Percentiles rank a stretch among this genome's conserved stretches.
phyloP scores from a whole-genome alignment of 129 eudicot genomes.

The Pseudognaphalium luteoalbum region DNA sequence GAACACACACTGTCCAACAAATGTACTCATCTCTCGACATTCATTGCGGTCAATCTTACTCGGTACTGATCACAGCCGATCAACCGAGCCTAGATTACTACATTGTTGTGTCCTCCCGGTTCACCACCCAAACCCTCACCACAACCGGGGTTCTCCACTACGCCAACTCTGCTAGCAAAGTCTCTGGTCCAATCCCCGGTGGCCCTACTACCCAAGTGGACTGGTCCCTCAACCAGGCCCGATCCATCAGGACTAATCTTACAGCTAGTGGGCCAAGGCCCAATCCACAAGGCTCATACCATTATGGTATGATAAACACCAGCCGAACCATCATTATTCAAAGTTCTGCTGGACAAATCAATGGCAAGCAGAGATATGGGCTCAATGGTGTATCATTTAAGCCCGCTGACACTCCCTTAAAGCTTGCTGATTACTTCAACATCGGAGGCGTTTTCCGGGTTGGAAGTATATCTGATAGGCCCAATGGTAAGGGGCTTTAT shows the following conservation, averaged over 20 bases:
- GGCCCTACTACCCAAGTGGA: conserved; percentile 86
- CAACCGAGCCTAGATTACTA: conserved; percentile 68
- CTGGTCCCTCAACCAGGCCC: conserved; percentile 96
- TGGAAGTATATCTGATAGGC: conserved; percentile 66
- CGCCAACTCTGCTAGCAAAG: conserved; percentile 53
- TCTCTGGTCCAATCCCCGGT: conserved; percentile 80
- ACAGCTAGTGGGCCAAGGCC: conserved; percentile 99
- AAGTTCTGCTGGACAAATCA: conserved; percentile 67
- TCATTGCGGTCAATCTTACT: conserved; percentile 87
- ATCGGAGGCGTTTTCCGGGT: conserved; percentile 74
- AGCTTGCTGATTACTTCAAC: conserved; percentile 82
- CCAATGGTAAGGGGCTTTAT: conserved; percentile 56
- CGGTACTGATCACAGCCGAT: conserved; percentile 69
- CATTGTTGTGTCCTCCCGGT: conserved; percentile 76
- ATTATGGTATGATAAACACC: conserved; percentile 82
- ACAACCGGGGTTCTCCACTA: conserved; percentile 75
- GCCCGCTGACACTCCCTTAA: conserved; percentile 79
- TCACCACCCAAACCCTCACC: conserved; percentile 56
- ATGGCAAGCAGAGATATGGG: conserved; percentile 78
- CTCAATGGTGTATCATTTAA: conserved; percentile 76
- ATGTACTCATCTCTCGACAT: conserved; percentile 88
- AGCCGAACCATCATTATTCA: conserved; percentile 66
- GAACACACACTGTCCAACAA: conserved; percentile 82
- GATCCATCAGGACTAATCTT: conserved; percentile 77
- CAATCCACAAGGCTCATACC: conserved; percentile 97